Percentiles rank a stretch among this genome's conserved stretches.
phyloP scores from a whole-genome alignment of 768 basidiomycete genomes.

The Mycena albidolilacea region DNA sequence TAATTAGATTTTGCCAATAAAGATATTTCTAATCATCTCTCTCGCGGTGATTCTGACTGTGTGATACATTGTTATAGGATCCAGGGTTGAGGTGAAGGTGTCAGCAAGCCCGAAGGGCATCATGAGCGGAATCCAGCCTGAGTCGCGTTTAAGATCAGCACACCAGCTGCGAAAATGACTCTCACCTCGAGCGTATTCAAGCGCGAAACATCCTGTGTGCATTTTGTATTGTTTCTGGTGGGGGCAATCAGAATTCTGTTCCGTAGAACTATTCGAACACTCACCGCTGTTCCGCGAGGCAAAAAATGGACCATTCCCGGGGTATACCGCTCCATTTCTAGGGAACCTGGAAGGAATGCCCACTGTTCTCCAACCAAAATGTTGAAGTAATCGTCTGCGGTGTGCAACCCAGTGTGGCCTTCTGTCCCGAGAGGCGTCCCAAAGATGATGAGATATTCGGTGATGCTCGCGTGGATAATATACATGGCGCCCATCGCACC shows the following conservation, averaged over 20 bases:
- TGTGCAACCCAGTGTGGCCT: constrained; percentile 94
- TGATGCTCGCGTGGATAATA: constrained; percentile 95
- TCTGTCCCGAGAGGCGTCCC: constrained; percentile 98
- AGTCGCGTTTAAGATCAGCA: constrained; percentile 2
- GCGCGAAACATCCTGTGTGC: constrained; percentile 95
- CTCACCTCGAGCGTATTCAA: constrained; percentile 94
- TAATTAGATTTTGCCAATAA: constrained; percentile 87
- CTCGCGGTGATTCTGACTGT: constrained; percentile 84
- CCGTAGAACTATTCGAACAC: too few relatives aligned
- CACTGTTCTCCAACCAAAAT: constrained; percentile 96
- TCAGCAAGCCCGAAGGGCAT: constrained; percentile 95
- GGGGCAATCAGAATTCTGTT: too few relatives aligned
- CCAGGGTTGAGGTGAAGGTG: constrained; percentile 88
- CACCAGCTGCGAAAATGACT: constrained; percentile 39
- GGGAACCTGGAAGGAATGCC: constrained; percentile 86
- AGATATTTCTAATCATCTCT: constrained; percentile 87
- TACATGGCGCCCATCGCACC: constrained; percentile 99
- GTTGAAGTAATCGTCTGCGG: constrained; percentile 98
- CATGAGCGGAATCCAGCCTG: constrained; percentile 99
- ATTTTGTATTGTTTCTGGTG: constrained; percentile 78
- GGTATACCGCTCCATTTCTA: constrained; percentile 89
- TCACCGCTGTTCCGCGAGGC: constrained; percentile 75
- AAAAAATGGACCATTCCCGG: constrained; percentile 91
- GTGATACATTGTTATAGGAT: constrained; percentile 84
- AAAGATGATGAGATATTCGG: constrained; percentile 97